phyloP scores from a whole-genome alignment of 2,329 filamentous ascomycete species.

The Penicillium griseofulvum region DNA sequence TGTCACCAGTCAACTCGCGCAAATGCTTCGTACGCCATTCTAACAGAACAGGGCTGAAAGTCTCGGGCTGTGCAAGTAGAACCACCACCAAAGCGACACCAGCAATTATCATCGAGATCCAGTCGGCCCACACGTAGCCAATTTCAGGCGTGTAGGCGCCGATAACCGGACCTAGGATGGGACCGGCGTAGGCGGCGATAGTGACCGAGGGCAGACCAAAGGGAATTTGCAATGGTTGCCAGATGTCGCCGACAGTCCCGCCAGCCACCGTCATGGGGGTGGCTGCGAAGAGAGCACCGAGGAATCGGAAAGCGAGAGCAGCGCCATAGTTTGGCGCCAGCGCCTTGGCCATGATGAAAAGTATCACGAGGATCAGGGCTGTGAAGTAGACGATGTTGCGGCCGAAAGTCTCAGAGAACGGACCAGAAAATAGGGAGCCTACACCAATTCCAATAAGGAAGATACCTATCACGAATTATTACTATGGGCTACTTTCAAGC shows the following conservation, averaged over 20 bases:
- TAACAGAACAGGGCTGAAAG: conserved; percentile 46
- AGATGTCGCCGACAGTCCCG: conserved; percentile 48
- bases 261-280: conserved; percentile 47
- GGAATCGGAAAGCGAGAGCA: conserved; percentile 50
- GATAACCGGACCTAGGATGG: conserved; percentile 22
- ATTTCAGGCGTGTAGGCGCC: conserved; percentile 14
- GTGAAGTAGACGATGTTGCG: conserved; percentile 52
- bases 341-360: conserved; percentile 49
- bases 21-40: conserved; percentile 45
- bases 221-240: conserved; percentile 46
- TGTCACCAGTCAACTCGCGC: conserved; percentile 42
- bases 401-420: conserved; percentile 49
- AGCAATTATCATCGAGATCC: conserved; percentile 44
- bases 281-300: conserved; percentile 48
- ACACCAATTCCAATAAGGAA: conserved; percentile 47
- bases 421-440: conserved; percentile 50
- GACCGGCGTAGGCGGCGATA: conserved; percentile 42
- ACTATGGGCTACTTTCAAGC: background rate
- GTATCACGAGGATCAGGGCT: conserved; percentile 46
- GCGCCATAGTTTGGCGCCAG: conserved; percentile 50
- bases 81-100: conserved; percentile 34
- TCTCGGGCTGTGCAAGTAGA: conserved; percentile 50
- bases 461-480: background rate
- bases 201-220: conserved; percentile 52
- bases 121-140: conserved; percentile 44